These are phyloP conservation scores for Vanrija humicola DNA, from an alignment of 1,284 basidiomycete species.

Conservation along the genomic window DNA sequence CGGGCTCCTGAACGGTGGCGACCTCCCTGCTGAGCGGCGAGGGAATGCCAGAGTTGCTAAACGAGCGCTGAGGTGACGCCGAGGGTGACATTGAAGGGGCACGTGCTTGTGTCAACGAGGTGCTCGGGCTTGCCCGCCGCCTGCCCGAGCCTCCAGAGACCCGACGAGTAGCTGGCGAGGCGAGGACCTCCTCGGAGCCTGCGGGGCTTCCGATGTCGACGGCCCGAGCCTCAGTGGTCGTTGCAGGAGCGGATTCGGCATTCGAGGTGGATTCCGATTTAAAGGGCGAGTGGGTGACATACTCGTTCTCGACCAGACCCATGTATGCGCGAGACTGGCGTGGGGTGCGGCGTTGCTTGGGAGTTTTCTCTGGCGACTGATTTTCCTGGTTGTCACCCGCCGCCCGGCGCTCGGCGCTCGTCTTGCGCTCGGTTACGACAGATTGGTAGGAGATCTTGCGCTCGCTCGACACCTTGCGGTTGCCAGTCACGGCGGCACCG, in stretches of 20 bases:
- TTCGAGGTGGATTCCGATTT: slow-evolving; percentile 3
- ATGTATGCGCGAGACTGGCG: slow-evolving; percentile 71
- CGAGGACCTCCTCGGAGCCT: slow-evolving; percentile 30
- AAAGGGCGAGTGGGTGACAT: slow-evolving; percentile 84
- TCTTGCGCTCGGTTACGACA: slow-evolving; percentile 12
- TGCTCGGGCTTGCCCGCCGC: slow-evolving; percentile 28
- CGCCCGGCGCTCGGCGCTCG: slow-evolving; percentile 17
- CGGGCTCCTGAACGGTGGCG: slow-evolving; percentile 5
- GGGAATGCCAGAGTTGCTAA: slow-evolving; percentile 15
- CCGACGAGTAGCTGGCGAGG: slow-evolving; percentile 34
- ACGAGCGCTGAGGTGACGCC: slow-evolving; percentile 32
- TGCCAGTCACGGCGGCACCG: slow-evolving; percentile 29
- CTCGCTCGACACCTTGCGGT: slow-evolving; percentile 34
- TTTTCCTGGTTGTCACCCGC: slow-evolving; percentile 53
- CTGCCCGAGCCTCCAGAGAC: slow-evolving; percentile 20
- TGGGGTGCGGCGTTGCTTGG: neutral
- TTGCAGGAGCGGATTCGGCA: neutral
- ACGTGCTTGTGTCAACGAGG: slow-evolving; percentile 12
- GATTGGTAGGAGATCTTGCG: slow-evolving; percentile 28
- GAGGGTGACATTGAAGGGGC: slow-evolving; percentile 29
- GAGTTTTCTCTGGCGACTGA: slow-evolving; percentile 54
- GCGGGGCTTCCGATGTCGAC: slow-evolving; percentile 3
- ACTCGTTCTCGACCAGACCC: slow-evolving; percentile 67
- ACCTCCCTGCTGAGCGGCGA: slow-evolving; percentile 29
- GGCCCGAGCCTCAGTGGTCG: neutral